Conservation (phyloP, 1,284 basidiomycete genomes). For the Heterobasidion irregulare region DNA sequence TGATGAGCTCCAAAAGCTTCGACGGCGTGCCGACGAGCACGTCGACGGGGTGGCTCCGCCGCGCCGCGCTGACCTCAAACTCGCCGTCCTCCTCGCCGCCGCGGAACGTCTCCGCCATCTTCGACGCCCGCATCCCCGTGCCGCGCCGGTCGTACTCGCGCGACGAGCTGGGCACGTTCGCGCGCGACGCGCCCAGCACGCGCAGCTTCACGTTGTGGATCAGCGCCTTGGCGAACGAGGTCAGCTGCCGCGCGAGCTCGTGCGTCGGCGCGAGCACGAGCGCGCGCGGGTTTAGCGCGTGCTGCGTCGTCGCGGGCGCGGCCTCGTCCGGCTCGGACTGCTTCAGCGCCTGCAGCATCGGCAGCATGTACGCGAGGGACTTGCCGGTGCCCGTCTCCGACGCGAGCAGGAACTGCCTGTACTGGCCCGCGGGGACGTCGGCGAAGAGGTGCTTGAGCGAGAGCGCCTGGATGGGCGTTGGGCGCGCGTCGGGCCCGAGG, state of each 20-base stretch:
- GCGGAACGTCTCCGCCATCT: constrained; percentile 37
- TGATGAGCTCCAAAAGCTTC: constrained; percentile 65
- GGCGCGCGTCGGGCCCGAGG: constrained; percentile 43
- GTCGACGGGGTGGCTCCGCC: constrained; percentile 41
- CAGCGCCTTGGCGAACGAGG: constrained; percentile 65
- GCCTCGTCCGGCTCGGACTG: constrained; percentile 29
- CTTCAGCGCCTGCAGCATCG: constrained; percentile 74
- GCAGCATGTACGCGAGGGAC: constrained; percentile 83
- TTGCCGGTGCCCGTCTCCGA: constrained; percentile 89
- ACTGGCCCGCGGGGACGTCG: constrained; percentile 15
- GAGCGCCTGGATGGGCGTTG: constrained; percentile 72
- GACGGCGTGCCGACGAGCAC: constrained; percentile 73
- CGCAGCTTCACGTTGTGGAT: constrained; percentile 71
- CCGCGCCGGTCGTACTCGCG: constrained; percentile 1
- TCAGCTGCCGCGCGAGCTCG: constrained; percentile 76
- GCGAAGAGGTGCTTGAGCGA: constrained; percentile 53
- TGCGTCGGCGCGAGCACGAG: constrained; percentile 83
- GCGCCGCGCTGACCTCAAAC: constrained; percentile 17
- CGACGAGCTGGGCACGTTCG: constrained; percentile 34
- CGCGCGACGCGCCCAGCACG: constrained; percentile 60
- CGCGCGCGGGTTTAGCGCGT: constrained; percentile 55
- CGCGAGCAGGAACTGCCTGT: constrained; percentile 63
- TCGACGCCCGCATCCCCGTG: constrained; percentile 32
- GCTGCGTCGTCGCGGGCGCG: not conserved
- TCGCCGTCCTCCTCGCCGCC: constrained; percentile 18